Percentiles rank a stretch among this genome's conserved stretches.
These are phyloP conservation scores for Themeda triandra DNA, from an alignment of 176 grass and related monocot genomes.

Conservation along the genomic window DNA sequence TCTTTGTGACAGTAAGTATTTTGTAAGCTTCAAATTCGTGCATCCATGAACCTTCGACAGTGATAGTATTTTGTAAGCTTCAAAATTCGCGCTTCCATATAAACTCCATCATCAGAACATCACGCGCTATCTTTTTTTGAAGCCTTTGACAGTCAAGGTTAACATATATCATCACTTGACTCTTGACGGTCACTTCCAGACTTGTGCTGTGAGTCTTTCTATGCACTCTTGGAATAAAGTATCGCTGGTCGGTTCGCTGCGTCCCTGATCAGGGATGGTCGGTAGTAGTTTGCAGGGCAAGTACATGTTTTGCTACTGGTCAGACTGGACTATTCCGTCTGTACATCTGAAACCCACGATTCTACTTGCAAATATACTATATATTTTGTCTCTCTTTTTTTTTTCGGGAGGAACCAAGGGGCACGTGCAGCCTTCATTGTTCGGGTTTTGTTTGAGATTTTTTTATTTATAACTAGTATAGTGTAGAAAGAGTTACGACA, in stretches of 20 bases:
- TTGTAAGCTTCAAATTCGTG: not conserved
- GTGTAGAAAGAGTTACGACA: no score
- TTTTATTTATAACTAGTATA: no score
- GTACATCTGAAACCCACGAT: not conserved
- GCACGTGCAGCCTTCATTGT: not conserved
- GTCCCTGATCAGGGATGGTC: not conserved
- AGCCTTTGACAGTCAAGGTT: not conserved
- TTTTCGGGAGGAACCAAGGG: not conserved
- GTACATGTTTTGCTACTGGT: not conserved
- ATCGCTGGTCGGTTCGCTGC: not conserved
- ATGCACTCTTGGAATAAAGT: not conserved
- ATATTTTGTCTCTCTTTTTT: not conserved
- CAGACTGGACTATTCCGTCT: not conserved
- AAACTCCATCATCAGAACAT: not conserved
- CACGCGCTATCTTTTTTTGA: not conserved
- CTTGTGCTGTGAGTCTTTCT: not conserved
- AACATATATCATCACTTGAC: not conserved
- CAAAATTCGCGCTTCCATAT: not conserved
- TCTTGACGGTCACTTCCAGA: not conserved
- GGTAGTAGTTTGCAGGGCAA: not conserved
- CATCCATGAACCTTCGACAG: no score
- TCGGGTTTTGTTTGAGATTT: no score
- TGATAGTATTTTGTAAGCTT: not conserved
- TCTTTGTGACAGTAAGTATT: no score
- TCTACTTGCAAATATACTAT: not conserved